A percentile compares a stretch with the other conserved stretches of the same genome.
Evolutionary conservation across 306 rosid genomes (phyloP).

Genomic region (Bauhinia variegata): DNA sequence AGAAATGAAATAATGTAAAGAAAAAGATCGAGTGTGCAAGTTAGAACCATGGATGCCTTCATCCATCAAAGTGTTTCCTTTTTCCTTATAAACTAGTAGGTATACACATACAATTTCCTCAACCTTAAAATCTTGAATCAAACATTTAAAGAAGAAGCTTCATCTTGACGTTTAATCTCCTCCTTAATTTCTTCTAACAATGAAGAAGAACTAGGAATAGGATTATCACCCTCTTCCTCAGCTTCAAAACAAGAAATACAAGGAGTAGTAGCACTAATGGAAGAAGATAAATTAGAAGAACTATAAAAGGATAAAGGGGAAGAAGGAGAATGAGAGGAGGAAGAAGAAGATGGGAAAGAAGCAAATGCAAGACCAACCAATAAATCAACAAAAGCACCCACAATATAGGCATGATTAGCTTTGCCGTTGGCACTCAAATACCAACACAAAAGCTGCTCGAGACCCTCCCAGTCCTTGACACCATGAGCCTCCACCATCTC

Average conservation of each 20-base stretch:
- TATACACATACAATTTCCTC: constrained; percentile 35
- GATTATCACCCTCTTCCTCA: constrained; percentile 27
- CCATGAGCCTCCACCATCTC: constrained; percentile 79
- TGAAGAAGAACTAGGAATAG: constrained; percentile 50
- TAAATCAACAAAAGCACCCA: constrained; percentile 77
- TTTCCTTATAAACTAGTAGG: constrained; percentile 12
- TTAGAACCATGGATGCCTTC: neutral
- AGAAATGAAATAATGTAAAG: neutral
- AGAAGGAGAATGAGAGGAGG: constrained; percentile 32
- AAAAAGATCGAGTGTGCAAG: constrained; percentile 10
- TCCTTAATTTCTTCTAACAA: constrained; percentile 51
- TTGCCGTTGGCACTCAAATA: constrained; percentile 61
- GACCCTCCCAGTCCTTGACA: constrained; percentile 63
- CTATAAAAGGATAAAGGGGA: constrained; percentile 49
- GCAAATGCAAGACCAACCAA: constrained; percentile 53
- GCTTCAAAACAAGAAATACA: constrained; percentile 47
- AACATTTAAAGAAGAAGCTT: constrained; percentile 34
- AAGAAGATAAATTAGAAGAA: constrained; percentile 51
- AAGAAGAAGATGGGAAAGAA: constrained; percentile 6
- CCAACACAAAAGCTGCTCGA: constrained; percentile 73
- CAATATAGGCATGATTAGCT: constrained; percentile 51
- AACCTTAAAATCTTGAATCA: constrained; percentile 19
- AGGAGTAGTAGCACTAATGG: constrained; percentile 40
- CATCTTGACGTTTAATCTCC: constrained; percentile 33
- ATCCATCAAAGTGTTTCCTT: neutral